Evolutionary conservation across 2,329 filamentous ascomycete species (phyloP), one percentile per base, ranked within the genome.

Genomic region (Alternaria panax): DNA sequence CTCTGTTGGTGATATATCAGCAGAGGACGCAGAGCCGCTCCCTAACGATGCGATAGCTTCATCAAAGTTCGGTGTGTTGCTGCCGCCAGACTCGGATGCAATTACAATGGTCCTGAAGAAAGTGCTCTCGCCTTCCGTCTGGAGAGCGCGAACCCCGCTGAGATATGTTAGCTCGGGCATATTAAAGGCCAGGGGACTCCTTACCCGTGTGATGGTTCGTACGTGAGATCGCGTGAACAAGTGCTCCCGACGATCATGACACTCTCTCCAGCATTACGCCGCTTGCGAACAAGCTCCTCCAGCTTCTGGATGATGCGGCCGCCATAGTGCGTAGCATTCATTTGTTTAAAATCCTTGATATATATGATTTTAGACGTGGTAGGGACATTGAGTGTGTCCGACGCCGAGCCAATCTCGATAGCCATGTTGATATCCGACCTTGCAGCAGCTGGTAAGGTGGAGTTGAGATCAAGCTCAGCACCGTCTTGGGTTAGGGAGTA

Each of bases 171-270:
- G 65, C 40, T 34, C 28, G 22, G 46, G 32, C 16, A 22, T 25
- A 9, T 7, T 2, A 28, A 24, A 14, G 6, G 2, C 30, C 18
- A 12, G 14, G 11, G 18, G 7, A 20, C 7, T 41, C 30, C 58
- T 20, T 60, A 66, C 65, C 54, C 78, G 62, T 78, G 78, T 3
- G 80, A 80, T 6, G 80, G 54, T 45, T 80, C 72, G 57, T 80
- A 78, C 5, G 77, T 73, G 22, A 82, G 76, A 16, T 85, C 82
- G 18, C 85, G 83, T 1, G 83, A 84, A 24, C 88, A 76, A 7
- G 90, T 90, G 6, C 91, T 92, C n/a, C 93, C 95, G 30, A 98
- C 79, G 18, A 97, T 84, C 55, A 93, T 85, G 51, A 97, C 85
- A 59, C 86, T 86, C 66, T 88, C 85, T 5, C 93, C 93, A 38